Conservation (phyloP, 2,329 filamentous ascomycete species). For the Xylogone sp. region DNA sequence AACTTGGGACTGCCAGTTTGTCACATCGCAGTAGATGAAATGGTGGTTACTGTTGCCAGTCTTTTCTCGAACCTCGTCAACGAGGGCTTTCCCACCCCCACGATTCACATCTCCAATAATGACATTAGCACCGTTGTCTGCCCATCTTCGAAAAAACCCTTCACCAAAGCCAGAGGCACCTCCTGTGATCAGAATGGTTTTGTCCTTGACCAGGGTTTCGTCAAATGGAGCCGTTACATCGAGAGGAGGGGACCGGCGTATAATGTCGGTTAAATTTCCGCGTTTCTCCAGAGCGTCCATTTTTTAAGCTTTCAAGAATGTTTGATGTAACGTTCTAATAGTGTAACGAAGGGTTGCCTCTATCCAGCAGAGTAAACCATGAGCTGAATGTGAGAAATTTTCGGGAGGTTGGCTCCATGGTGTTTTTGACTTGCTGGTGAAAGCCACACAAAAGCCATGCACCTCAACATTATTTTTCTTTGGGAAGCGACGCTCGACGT, state of each 20-base stretch:
- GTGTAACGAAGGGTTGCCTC: no score
- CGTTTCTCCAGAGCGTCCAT: not conserved
- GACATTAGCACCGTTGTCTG: constrained; percentile 53
- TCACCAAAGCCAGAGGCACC: constrained; percentile 59
- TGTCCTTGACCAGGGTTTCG: constrained; percentile 41
- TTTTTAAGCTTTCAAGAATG: not conserved
- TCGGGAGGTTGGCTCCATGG: no score
- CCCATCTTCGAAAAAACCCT: constrained; percentile 50
- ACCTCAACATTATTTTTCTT: no score
- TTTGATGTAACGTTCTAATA: not conserved
- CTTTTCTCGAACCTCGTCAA: constrained; percentile 44
- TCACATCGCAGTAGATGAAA: constrained; percentile 62
- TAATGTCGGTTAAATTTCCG: constrained; percentile 1
- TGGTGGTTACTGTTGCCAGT: constrained; percentile 42
- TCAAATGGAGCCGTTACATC: constrained; percentile 43
- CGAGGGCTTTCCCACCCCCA: constrained; percentile 48
- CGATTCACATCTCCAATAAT: constrained; percentile 62
- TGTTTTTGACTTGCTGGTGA: no score
- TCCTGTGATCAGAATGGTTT: constrained; percentile 61
- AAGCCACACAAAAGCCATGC: no score
- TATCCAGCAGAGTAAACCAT: no score
- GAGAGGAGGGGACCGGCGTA: constrained; percentile 34
- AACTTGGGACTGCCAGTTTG: constrained; percentile 60
- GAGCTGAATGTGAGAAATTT: no score
- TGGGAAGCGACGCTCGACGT: no score